Percentiles rank a stretch among this genome's conserved stretches.
Evolutionary conservation across 108 stramenopile species (phyloP).

Genomic region (Aurantiochytrium sp.): DNA sequence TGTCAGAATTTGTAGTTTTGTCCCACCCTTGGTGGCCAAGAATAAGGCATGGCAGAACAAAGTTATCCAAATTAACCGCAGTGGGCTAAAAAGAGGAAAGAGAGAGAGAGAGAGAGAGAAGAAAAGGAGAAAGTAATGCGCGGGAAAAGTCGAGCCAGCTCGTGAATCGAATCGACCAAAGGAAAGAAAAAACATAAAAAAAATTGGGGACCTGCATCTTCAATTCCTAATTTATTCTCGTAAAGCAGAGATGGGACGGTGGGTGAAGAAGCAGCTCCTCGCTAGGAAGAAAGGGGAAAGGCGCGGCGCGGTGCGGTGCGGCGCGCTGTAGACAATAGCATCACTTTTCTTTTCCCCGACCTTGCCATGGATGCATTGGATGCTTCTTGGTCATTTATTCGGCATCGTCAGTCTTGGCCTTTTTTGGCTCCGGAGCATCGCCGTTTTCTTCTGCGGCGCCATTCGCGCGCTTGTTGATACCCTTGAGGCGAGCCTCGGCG

Average conservation of each 20-base stretch:
- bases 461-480: neutral
- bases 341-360: too few relatives aligned
- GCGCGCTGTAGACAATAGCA: too few relatives aligned
- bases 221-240: neutral
- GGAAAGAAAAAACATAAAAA: neutral
- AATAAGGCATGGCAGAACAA: neutral
- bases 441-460: neutral
- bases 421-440: neutral
- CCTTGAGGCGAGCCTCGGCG: conserved; percentile 60
- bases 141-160: neutral
- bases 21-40: too few relatives aligned
- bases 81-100: neutral
- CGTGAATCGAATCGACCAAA: neutral
- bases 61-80: neutral
- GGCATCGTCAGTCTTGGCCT: neutral
- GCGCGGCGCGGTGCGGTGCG: neutral
- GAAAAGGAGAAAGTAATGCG: neutral
- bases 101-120: neutral
- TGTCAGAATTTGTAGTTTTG: too few relatives aligned
- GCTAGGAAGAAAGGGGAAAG: neutral
- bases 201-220: neutral
- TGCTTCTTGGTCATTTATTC: too few relatives aligned
- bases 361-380: too few relatives aligned
- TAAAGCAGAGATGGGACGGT: neutral
- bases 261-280: neutral